Percentiles rank a stretch among this genome's conserved stretches.
phyloP scores from a whole-genome alignment of 2,329 filamentous ascomycete species.

The Simplicillium sp. region DNA sequence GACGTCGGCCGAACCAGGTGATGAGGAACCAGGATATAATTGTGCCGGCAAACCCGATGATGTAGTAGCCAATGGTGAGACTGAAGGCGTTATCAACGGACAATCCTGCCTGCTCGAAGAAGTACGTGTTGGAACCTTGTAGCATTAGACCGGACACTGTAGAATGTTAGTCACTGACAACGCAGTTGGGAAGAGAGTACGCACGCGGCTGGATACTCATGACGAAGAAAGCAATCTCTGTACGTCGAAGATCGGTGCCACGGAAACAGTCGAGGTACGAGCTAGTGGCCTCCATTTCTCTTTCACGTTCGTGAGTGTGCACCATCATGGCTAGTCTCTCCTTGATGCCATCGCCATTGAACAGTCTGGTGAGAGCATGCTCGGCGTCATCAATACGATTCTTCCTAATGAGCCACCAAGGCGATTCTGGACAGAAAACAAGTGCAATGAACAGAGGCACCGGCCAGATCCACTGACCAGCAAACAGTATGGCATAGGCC shows the following conservation, averaged over 20 bases:
- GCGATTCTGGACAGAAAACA: constrained; percentile 35
- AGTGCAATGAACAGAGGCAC: constrained; percentile 27
- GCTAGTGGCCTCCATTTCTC: constrained; percentile 22
- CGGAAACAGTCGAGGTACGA: constrained; percentile 34
- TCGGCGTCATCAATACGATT: constrained; percentile 22
- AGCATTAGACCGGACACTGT: no score
- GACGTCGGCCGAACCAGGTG: constrained; percentile 25
- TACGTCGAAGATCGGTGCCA: constrained; percentile 27
- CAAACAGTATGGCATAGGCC: background rate
- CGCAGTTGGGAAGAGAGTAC: constrained; percentile 8
- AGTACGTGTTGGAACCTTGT: constrained; percentile 6
- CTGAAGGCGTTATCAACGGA: constrained; percentile 14
- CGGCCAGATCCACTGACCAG: constrained; percentile 32
- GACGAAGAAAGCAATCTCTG: constrained; percentile 23
- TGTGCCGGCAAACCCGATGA: constrained; percentile 2
- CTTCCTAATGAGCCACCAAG: constrained; percentile 31
- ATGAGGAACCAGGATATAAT: constrained; percentile 22
- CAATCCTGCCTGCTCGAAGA: constrained; percentile 22
- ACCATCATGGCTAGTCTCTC: constrained; percentile 29
- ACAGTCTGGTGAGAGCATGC: constrained; percentile 20
- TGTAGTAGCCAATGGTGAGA: constrained; percentile 15
- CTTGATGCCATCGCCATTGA: constrained; percentile 14
- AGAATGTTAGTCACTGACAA: no score
- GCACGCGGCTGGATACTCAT: constrained; percentile 21
- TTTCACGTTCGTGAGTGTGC: constrained; percentile 30